Conservation (phyloP, 352 stramenopile species). For the Phytophthora fragariaefolia region DNA sequence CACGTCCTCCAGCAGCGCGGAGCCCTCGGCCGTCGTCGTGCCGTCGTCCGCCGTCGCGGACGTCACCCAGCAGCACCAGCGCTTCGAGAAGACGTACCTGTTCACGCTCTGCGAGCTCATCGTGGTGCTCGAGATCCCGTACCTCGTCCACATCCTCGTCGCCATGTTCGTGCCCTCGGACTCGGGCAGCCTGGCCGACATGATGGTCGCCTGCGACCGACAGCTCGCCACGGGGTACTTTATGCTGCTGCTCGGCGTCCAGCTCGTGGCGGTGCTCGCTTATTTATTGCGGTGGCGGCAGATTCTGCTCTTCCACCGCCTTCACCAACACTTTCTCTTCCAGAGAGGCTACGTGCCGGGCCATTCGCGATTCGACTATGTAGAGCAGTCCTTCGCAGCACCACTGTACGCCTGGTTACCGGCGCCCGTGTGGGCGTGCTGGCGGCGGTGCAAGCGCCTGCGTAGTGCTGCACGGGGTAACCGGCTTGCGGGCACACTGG, state of each 20-base stretch:
- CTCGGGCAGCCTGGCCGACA: conserved; percentile 44
- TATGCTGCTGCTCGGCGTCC: conserved; percentile 49
- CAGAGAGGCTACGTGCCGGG: conserved; percentile 69
- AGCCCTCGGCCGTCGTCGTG: conserved; percentile 26
- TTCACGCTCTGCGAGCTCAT: conserved; percentile 80
- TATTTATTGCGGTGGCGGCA: conserved; percentile 80
- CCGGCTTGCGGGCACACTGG: conserved; percentile 9
- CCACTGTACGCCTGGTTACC: conserved; percentile 52
- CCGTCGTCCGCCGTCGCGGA: conserved; percentile 37
- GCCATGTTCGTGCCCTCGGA: conserved; percentile 50
- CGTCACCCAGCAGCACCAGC: conserved; percentile 54
- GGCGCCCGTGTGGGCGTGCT: conserved; percentile 36
- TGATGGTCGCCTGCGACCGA: conserved; percentile 40
- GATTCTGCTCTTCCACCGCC: conserved; percentile 79
- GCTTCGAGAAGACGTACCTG: conserved; percentile 72
- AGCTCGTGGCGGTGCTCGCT: conserved; percentile 56
- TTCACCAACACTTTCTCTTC: conserved; percentile 83
- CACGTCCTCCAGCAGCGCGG: conserved; percentile 36
- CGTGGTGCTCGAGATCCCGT: conserved; percentile 80
- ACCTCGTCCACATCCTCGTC: conserved; percentile 63
- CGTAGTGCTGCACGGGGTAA: conserved; percentile 13
- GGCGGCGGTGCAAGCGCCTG: conserved; percentile 23
- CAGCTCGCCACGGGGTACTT: conserved; percentile 41
- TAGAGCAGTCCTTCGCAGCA: conserved; percentile 56
- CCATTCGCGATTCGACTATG: conserved; percentile 69